These are phyloP conservation scores for Mycena vitilis DNA, from an alignment of 768 basidiomycete genomes.

Conservation along the genomic window DNA sequence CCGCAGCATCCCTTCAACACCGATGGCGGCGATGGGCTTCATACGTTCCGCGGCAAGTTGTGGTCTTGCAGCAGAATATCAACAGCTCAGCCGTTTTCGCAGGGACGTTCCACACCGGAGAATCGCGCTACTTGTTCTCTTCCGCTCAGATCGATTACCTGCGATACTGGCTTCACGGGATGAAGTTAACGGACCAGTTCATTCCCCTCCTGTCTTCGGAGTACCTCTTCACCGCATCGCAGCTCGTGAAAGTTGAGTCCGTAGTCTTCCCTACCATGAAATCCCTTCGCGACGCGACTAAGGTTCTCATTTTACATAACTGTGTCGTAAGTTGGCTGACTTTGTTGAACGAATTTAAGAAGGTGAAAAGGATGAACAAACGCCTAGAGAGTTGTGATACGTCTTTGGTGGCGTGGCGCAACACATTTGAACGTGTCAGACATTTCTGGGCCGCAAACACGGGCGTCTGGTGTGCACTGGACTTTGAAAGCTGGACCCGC, in stretches of 20 bases:
- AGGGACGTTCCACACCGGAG: constrained; percentile 78
- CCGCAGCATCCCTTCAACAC: constrained; percentile 78
- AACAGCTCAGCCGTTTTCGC: neutral
- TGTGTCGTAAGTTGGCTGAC: too few species aligned
- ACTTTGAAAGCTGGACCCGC: constrained; percentile 86
- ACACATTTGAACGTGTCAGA: constrained; percentile 76
- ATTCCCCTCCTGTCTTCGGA: constrained; percentile 84
- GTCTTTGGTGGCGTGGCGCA: constrained; percentile 65
- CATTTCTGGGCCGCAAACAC: constrained; percentile 68
- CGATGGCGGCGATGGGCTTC: constrained; percentile 69
- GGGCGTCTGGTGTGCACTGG: constrained; percentile 82
- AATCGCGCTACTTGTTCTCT: constrained; percentile 81
- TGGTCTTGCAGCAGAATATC: too few species aligned
- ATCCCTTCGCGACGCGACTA: constrained; percentile 67
- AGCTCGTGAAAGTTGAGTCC: constrained; percentile 68
- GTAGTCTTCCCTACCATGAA: constrained; percentile 64
- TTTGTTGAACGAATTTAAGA: constrained; percentile 49
- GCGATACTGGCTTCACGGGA: constrained; percentile 86
- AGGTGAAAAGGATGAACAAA: constrained; percentile 84
- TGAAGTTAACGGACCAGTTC: constrained; percentile 69
- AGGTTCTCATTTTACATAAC: constrained; percentile 50
- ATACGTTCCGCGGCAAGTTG: constrained; percentile 72
- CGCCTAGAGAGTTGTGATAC: constrained; percentile 73
- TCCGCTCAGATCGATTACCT: constrained; percentile 88
- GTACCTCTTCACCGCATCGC: constrained; percentile 70